These are phyloP conservation scores for Acanthamoeba triangularis DNA, from an alignment of 208 protist genomes.

Conservation along the genomic window DNA sequence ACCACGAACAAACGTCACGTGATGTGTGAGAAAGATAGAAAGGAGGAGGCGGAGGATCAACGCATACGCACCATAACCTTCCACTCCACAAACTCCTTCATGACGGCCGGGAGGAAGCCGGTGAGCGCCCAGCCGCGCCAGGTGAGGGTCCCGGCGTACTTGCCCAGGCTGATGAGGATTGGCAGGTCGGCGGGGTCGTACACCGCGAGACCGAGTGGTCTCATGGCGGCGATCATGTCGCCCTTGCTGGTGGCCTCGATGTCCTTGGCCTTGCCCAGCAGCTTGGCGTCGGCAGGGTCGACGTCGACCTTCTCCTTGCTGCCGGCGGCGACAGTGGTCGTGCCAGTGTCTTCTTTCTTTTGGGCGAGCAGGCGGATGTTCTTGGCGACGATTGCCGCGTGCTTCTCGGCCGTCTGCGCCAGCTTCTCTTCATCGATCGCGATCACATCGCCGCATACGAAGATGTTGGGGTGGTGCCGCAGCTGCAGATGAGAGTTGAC, in stretches of 20 bases:
- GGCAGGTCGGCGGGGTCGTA: background rate
- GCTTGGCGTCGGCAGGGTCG: background rate
- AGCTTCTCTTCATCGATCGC: slow-evolving; percentile 83
- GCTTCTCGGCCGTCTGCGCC: slow-evolving; percentile 79
- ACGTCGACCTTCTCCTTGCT: background rate
- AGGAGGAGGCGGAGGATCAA: background rate
- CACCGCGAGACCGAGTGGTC: background rate
- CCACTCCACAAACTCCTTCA: slow-evolving; percentile 85
- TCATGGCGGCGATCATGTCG: background rate
- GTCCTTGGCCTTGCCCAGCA: background rate
- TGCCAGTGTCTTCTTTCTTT: background rate
- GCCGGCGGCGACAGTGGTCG: background rate
- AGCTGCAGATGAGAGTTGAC: slow-evolving; percentile 41
- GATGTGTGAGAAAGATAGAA: background rate
- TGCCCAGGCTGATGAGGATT: slow-evolving; percentile 78
- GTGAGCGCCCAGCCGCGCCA: slow-evolving; percentile 80
- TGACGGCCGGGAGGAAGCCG: slow-evolving; percentile 79
- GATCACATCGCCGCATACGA: slow-evolving; percentile 79
- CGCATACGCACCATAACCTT: slow-evolving; percentile 82
- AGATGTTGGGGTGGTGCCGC: slow-evolving; percentile 37
- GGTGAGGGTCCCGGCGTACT: slow-evolving; percentile 78
- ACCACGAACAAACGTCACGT: background rate
- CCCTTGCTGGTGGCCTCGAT: background rate
- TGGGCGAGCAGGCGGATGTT: slow-evolving; percentile 78
- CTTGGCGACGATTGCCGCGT: slow-evolving; percentile 63